These are phyloP conservation scores for Phlebiopsis gigantea DNA, from an alignment of 768 basidiomycete species.

Conservation along the genomic window DNA sequence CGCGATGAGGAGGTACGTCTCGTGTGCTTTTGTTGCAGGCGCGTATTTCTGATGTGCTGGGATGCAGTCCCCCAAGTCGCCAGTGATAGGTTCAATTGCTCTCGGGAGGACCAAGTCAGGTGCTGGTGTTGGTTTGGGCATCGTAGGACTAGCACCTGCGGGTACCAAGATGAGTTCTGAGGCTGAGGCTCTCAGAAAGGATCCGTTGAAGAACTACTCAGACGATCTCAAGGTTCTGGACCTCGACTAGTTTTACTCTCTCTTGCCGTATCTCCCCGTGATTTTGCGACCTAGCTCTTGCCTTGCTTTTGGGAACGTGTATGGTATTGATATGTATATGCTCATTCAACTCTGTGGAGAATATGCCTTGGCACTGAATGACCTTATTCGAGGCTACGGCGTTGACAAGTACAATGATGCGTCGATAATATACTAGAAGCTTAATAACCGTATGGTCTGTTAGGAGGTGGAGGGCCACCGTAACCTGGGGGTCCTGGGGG, in stretches of 20 bases:
- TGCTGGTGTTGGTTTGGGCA: not conserved
- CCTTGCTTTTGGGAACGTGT: too few species aligned
- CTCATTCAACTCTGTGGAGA: too few species aligned
- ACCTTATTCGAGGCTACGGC: too few species aligned
- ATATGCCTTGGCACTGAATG: too few species aligned
- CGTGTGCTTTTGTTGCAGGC: not conserved
- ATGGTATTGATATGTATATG: too few species aligned
- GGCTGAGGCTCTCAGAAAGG: constrained; percentile 72
- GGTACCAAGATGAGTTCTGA: constrained; percentile 42
- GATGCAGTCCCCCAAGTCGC: constrained; percentile 24
- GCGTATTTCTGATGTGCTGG: constrained; percentile 10
- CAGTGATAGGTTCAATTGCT: constrained; percentile 17
- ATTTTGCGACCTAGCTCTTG: too few species aligned
- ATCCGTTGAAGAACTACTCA: constrained; percentile 75
- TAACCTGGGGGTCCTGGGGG: constrained; percentile 6
- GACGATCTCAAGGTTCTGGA: constrained; percentile 13
- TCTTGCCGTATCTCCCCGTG: not conserved
- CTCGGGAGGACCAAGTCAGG: not conserved
- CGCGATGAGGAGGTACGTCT: constrained; percentile 50
- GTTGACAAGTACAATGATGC: not conserved
- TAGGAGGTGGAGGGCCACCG: constrained; percentile 4
- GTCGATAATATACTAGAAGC: not conserved
- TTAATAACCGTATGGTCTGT: constrained; percentile 10
- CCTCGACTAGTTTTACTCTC: not conserved
- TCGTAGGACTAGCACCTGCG: constrained; percentile 34